Base-by-base conservation (phyloP, 1,284 basidiomycete genomes). In the Dichomitus squalens region DNA sequence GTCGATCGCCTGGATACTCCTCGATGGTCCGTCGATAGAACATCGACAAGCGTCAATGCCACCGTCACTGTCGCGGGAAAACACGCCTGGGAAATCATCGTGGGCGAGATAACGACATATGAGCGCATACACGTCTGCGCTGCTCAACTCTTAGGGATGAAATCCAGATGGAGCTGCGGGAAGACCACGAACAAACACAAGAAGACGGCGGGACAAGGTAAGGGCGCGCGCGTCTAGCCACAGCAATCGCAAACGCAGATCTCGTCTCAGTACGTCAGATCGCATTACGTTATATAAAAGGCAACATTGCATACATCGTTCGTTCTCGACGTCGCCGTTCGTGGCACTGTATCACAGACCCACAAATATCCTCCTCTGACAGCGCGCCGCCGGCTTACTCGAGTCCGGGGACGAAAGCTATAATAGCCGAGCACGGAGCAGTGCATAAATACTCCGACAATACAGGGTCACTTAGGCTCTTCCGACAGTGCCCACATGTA, bases 401-500 rank as follows among this genome's bases (percentile, higher is more conserved):
- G 7, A 33, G 7, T 7, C 31, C 31, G 7, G 31, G 12, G 7
- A 6, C 31, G 31, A 7, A 33, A 12, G 7, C 7, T 12, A 33
- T 33, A 7, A 6, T 12, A 12, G 31, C 16, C 27, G 21, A 7
- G 27, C 14, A 29, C 41, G 41, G 41, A 44, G 12, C 41, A 44
- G 16, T n/a, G 16, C 25, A 11, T 14, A n/a, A 44, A 7, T 27
- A 29, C 12, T 33, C 44, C 44, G 44, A 34, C 12, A 11, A 33
- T 18, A 12, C 9, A 31, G 16, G 18, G 31, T 47, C 44, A 47
- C 31, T 70, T 66, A 36, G 76, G 68, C 20, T 73, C 74, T 48
- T 79, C 77, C 12, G 78, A 76, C 49, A 86, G 70, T 11, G 79
- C 75, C 84, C 84, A 86, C 84, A 86, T 86, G 67, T 83, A 85